phyloP scores from a whole-genome alignment of 2,329 filamentous ascomycete species.

The Aspergillus puulaauensis region DNA sequence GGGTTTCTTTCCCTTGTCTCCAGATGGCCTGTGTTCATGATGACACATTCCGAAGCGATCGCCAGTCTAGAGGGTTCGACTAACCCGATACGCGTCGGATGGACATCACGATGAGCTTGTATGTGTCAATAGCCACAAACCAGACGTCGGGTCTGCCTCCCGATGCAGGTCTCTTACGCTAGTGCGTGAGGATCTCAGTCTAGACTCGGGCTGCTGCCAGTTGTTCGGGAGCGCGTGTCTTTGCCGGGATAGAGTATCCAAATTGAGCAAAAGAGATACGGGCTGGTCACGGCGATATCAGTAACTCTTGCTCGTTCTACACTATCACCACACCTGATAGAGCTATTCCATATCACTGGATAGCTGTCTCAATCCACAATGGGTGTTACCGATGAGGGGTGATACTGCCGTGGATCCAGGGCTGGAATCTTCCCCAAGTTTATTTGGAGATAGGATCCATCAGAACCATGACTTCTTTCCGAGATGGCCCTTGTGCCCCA shows the following conservation, averaged over 20 bases:
- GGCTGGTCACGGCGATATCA: too few relatives aligned
- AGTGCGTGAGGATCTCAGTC: neutral
- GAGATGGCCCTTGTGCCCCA: too few relatives aligned
- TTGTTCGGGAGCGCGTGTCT: neutral
- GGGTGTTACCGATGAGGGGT: too few relatives aligned
- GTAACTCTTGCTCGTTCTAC: too few relatives aligned
- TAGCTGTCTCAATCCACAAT: too few relatives aligned
- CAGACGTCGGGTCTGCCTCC: neutral
- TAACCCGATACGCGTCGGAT: neutral
- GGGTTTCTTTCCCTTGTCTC: neutral
- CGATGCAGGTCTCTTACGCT: neutral
- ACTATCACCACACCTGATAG: too few relatives aligned
- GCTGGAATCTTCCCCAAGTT: too few relatives aligned
- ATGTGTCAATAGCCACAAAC: neutral
- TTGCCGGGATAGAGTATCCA: neutral
- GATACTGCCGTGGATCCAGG: too few relatives aligned
- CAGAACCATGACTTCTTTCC: too few relatives aligned
- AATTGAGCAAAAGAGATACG: neutral
- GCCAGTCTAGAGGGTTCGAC: neutral
- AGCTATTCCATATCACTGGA: too few relatives aligned
- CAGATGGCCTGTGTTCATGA: neutral
- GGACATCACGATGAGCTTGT: neutral
- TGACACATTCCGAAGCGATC: neutral
- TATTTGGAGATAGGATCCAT: too few relatives aligned
- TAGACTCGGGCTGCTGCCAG: neutral